Evolutionary conservation across 352 stramenopile species (phyloP).

Genomic region (Aphanomyces euteiches): DNA sequence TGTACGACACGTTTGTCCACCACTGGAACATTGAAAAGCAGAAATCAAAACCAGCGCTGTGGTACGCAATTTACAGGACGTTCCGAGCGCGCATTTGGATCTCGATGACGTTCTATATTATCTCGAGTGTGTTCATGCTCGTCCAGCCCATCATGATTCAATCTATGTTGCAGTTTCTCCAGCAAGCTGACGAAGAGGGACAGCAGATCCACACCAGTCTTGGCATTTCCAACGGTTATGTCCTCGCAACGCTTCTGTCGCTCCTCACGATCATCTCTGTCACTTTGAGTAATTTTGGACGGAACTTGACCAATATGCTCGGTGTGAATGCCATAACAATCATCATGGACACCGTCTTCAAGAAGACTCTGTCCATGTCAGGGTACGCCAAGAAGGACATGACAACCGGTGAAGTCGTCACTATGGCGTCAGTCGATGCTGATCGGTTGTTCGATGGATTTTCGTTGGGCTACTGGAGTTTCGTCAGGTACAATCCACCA

Average conservation of each 20-base stretch:
- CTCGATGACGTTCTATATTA: conserved; percentile 38
- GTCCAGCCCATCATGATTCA: conserved; percentile 58
- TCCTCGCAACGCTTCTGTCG: conserved; percentile 40
- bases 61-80: conserved; percentile 45
- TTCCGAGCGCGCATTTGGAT: conserved; percentile 42
- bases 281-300: conserved; percentile 45
- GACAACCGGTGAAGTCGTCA: conserved; percentile 43
- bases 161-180: conserved; percentile 45
- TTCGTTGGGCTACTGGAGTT: conserved; percentile 42
- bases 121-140: conserved; percentile 41
- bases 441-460: conserved; percentile 50
- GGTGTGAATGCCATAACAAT: conserved; percentile 51
- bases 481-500: conserved; percentile 35
- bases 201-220: conserved; percentile 36
- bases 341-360: conserved; percentile 56
- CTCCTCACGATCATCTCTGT: conserved; percentile 42
- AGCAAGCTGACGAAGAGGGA: conserved; percentile 12
- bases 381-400: conserved; percentile 46
- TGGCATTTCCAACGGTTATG: conserved; percentile 47
- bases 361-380: conserved; percentile 49
- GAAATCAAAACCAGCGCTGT: conserved; percentile 38
- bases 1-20: conserved; percentile 30
- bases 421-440: conserved; percentile 43
- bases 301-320: conserved; percentile 44
- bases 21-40: conserved; percentile 34